A percentile compares a stretch with the other conserved stretches of the same genome.
phyloP scores from a whole-genome alignment of 2,329 filamentous ascomycete genomes.

The Trichoderma pleuroti region DNA sequence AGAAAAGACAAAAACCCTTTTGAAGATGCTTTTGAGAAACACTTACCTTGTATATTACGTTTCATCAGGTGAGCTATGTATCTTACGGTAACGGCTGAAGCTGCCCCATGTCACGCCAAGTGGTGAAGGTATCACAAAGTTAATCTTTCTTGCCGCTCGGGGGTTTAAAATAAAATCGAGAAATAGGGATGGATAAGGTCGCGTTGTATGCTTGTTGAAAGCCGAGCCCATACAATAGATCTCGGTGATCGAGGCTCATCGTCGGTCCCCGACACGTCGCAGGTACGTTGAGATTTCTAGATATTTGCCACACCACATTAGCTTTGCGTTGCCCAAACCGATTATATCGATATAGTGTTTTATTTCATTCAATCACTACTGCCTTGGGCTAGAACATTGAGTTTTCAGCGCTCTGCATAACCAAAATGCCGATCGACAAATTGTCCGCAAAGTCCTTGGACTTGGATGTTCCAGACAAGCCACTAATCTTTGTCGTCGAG shows the following conservation, averaged over 20 bases:
- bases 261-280: neutral
- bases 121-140: neutral
- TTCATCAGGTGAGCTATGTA: neutral
- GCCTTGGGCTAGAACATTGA: neutral
- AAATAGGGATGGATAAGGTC: neutral
- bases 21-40: neutral
- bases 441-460: constrained; percentile 6
- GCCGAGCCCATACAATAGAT: neutral
- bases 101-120: neutral
- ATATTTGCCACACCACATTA: neutral
- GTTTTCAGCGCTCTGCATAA: neutral
- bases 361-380: no score
- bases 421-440: constrained; percentile 12
- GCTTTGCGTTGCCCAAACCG: neutral
- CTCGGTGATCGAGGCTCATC: neutral
- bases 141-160: neutral
- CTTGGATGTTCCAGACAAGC: constrained; percentile 14
- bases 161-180: neutral
- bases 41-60: neutral
- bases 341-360: neutral
- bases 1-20: no score
- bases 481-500: constrained; percentile 12
- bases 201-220: neutral
- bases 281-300: neutral
- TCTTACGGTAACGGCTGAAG: neutral